These are phyloP conservation scores for Cordyceps farinosa DNA, from an alignment of 2,329 filamentous ascomycete species.

Conservation along the genomic window DNA sequence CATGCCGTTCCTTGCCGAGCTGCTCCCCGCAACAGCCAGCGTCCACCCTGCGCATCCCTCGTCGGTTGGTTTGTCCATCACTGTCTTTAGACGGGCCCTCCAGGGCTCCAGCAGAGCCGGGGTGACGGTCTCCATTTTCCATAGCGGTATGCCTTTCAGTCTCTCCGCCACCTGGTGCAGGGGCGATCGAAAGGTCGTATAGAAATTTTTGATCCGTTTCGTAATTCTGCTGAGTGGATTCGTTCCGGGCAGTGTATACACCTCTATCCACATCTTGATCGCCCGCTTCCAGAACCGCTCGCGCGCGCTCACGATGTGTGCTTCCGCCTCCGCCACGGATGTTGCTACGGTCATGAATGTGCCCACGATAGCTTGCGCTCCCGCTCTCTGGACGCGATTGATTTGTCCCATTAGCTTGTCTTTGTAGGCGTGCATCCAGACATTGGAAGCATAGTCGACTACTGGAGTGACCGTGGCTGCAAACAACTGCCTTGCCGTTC, in stretches of 20 bases:
- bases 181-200: too few species aligned
- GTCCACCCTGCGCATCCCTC: too few species aligned
- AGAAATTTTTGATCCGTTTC: neutral
- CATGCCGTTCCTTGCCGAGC: too few species aligned
- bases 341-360: neutral
- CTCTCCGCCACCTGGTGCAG: neutral
- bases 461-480: constrained; percentile 23
- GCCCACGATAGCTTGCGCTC: neutral
- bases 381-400: neutral
- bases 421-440: constrained; percentile 24
- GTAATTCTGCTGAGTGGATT: neutral
- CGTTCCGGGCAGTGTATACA: neutral
- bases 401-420: neutral
- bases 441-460: constrained; percentile 26
- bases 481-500: constrained; percentile 14
- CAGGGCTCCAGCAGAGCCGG: neutral
- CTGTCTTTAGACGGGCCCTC: neutral
- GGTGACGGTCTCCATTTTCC: neutral
- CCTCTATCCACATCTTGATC: neutral
- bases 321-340: neutral
- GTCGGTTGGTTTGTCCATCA: neutral
- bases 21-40: too few species aligned
- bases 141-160: neutral
- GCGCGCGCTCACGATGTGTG: neutral
- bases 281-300: neutral